These are phyloP conservation scores for Panaeolus papilionaceus DNA, from an alignment of 768 basidiomycete species.

Conservation along the genomic window DNA sequence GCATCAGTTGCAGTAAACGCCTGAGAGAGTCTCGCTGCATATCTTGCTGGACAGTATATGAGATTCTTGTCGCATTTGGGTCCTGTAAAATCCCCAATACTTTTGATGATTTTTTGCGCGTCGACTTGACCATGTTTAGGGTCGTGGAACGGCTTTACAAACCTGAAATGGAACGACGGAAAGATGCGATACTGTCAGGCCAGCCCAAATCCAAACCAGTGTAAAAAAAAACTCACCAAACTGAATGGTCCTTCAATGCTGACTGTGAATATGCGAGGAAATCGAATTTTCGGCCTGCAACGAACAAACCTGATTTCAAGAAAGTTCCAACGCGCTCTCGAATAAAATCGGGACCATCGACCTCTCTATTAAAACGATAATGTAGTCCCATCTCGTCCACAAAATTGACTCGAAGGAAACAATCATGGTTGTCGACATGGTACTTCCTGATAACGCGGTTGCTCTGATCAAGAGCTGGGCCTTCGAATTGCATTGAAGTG, in stretches of 20 bases:
- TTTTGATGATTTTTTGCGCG: slow-evolving; percentile 56
- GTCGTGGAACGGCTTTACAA: slow-evolving; percentile 61
- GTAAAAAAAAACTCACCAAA: slow-evolving; percentile 45
- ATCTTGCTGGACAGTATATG: slow-evolving; percentile 69
- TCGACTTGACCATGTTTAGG: slow-evolving; percentile 34
- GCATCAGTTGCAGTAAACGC: slow-evolving; percentile 78
- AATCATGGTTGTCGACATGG: slow-evolving; percentile 46
- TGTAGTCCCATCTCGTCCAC: slow-evolving; percentile 62
- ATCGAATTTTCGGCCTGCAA: slow-evolving; percentile 60
- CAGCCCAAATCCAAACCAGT: neutral
- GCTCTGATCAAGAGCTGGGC: slow-evolving; percentile 63
- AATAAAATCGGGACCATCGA: slow-evolving; percentile 59
- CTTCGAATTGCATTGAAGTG: slow-evolving; percentile 55
- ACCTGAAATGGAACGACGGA: slow-evolving; percentile 48
- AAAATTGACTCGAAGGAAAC: slow-evolving; percentile 69
- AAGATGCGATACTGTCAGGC: neutral
- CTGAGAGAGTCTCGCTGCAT: slow-evolving; percentile 74
- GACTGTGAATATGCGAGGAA: slow-evolving; percentile 81
- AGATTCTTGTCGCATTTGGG: slow-evolving; percentile 51
- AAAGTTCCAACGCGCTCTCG: slow-evolving; percentile 50
- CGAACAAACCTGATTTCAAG: slow-evolving; percentile 51
- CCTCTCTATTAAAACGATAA: slow-evolving; percentile 60
- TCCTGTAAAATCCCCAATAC: slow-evolving; percentile 60
- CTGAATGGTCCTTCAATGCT: slow-evolving; percentile 70
- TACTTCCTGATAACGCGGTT: slow-evolving; percentile 68